Conservation (phyloP, 2,329 filamentous ascomycete genomes). For the Fusarium camptoceras region DNA sequence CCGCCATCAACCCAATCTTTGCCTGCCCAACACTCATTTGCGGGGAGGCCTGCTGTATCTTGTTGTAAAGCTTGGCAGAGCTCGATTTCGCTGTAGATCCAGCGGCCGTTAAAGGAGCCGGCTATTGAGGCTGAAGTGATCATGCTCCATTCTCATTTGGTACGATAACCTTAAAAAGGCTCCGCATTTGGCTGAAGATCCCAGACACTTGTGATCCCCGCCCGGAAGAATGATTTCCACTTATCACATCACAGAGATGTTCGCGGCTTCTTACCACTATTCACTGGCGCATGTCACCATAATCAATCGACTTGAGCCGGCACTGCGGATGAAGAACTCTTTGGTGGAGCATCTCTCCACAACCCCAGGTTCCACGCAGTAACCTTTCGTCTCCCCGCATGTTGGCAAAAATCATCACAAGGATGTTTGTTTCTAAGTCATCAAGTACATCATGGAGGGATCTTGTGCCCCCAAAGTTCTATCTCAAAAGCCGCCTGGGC, state of each 20-base stretch:
- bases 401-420: slow-evolving; percentile 20
- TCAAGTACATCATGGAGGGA: slow-evolving; percentile 9
- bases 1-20: slow-evolving; percentile 17
- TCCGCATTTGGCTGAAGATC: slow-evolving; percentile 22
- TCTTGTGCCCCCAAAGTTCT: slow-evolving; percentile 33
- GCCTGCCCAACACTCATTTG: slow-evolving; percentile 17
- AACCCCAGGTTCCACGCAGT: slow-evolving; percentile 40
- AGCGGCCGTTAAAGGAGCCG: slow-evolving; percentile 21
- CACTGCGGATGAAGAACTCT: slow-evolving; percentile 18
- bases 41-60: slow-evolving; percentile 27
- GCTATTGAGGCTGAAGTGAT: slow-evolving; percentile 35
- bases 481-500: slow-evolving; percentile 10
- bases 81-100: slow-evolving; percentile 22
- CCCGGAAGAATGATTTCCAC: slow-evolving; percentile 37
- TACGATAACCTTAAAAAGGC: slow-evolving; percentile 30
- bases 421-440: slow-evolving; percentile 8
- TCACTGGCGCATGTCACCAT: slow-evolving; percentile 7
- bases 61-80: slow-evolving; percentile 31
- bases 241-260: slow-evolving; percentile 26
- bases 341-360: slow-evolving; percentile 41
- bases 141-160: slow-evolving; percentile 25
- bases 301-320: slow-evolving; percentile 12
- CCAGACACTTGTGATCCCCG: slow-evolving; percentile 21
- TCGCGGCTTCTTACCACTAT: slow-evolving; percentile 2
- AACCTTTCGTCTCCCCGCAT: slow-evolving; percentile 42